phyloP scores from a whole-genome alignment of 306 rosid genomes.

The Medicago ruthenica region DNA sequence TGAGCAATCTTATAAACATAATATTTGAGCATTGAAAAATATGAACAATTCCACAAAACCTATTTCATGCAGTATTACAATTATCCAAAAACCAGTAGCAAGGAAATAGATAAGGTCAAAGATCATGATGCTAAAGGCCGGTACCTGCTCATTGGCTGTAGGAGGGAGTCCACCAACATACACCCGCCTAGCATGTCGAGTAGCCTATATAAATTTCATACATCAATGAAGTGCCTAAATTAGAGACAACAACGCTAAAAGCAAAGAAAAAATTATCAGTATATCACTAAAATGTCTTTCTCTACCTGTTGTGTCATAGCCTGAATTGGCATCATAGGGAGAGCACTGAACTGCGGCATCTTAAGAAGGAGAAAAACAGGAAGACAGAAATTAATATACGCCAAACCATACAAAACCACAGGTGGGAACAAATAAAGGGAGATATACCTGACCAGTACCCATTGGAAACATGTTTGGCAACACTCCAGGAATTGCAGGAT shows the following conservation, averaged over 20 bases:
- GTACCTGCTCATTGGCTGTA: slow-evolving; percentile 97
- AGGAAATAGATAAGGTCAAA: background rate
- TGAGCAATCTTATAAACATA: background rate
- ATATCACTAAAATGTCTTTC: background rate
- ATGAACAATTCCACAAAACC: slow-evolving; percentile 16
- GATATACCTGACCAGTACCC: slow-evolving; percentile 78
- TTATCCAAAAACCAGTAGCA: slow-evolving; percentile 2
- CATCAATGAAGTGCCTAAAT: slow-evolving; percentile 34
- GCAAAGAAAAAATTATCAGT: background rate
- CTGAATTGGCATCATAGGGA: slow-evolving; percentile 98
- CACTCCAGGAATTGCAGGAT: slow-evolving; percentile 84
- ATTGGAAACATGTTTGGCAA: slow-evolving; percentile 87
- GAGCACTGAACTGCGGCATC: slow-evolving; percentile 77
- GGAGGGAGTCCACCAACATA: slow-evolving; percentile 99
- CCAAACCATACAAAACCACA: slow-evolving; percentile 5
- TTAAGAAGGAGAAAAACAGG: slow-evolving; percentile 32
- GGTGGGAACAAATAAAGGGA: slow-evolving; percentile 6
- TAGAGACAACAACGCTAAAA: background rate
- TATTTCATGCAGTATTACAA: background rate
- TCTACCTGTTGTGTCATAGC: slow-evolving; percentile 99
- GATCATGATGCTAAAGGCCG: background rate
- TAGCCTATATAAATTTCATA: slow-evolving; percentile 65
- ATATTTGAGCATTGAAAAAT: slow-evolving; percentile 2
- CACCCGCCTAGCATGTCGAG: slow-evolving; percentile 98
- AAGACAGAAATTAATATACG: slow-evolving; percentile 30